A percentile compares a stretch with the other conserved stretches of the same genome.
phyloP scores from a whole-genome alignment of 441 rosid genomes.

The Eruca vesicaria region DNA sequence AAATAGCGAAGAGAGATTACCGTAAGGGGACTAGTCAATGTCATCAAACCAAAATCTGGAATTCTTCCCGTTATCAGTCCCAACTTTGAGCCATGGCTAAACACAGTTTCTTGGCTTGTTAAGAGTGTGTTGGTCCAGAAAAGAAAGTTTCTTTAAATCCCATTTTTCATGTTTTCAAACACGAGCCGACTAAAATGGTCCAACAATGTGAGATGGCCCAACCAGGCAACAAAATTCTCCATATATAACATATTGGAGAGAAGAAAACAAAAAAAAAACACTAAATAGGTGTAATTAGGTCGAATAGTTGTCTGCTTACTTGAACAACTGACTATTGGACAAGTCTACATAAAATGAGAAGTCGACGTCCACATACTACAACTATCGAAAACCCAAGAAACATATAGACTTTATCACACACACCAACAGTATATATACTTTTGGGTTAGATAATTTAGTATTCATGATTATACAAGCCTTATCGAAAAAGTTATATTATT shows the following conservation, averaged over 20 bases:
- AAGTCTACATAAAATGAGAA: not conserved
- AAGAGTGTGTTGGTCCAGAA: not conserved
- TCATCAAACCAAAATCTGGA: not conserved
- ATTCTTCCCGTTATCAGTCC: not conserved
- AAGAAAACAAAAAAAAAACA: not conserved
- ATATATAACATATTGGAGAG: not conserved
- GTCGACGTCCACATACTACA: not conserved
- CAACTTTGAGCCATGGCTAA: not conserved
- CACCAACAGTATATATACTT: not conserved
- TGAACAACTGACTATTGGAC: not conserved
- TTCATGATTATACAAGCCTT: not conserved
- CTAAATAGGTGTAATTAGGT: not conserved
- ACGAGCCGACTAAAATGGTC: not conserved
- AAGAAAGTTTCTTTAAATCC: not conserved
- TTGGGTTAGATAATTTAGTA: not conserved
- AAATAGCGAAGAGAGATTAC: not conserved
- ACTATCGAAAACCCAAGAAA: not conserved
- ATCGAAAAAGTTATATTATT: not conserved
- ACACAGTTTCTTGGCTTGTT: not conserved
- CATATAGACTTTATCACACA: not conserved
- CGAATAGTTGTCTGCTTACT: not conserved
- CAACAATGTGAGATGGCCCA: not conserved
- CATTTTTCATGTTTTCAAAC: not conserved
- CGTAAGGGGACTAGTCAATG: not conserved
- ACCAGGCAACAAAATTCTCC: slow-evolving; percentile 3